Conservation (phyloP, 2,329 filamentous ascomycete genomes). For the Elsinoe australis region DNA sequence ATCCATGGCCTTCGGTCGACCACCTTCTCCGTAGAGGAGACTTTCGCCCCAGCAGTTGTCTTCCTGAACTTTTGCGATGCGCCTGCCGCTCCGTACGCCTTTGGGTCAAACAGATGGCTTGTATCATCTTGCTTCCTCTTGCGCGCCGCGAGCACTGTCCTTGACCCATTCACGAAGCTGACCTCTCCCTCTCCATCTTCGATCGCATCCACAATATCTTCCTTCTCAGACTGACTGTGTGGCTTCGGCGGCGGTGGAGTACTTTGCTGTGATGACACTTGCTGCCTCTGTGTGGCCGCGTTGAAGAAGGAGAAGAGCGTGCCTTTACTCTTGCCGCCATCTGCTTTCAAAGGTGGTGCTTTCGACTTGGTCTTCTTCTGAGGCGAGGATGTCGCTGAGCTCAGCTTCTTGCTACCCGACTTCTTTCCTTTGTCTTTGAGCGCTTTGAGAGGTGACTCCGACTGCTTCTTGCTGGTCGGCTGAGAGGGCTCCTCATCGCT, state of each 20-base stretch:
- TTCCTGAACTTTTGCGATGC: conserved; percentile 39
- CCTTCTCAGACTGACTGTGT: conserved; percentile 26
- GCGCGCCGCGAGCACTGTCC: conserved; percentile 28
- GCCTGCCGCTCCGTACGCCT: background rate
- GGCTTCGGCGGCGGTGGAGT: conserved; percentile 35
- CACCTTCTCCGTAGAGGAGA: conserved; percentile 25
- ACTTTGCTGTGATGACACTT: conserved; percentile 27
- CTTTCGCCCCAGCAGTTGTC: conserved; percentile 30
- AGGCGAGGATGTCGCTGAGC: conserved; percentile 18
- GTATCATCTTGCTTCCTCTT: conserved; percentile 28
- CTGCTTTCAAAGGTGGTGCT: conserved; percentile 19
- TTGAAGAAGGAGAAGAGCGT: conserved; percentile 45
- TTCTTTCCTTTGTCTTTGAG: conserved; percentile 8
- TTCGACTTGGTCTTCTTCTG: conserved; percentile 2
- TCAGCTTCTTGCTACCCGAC: conserved; percentile 17
- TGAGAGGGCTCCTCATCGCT: conserved; percentile 14
- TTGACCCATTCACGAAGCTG: conserved; percentile 28
- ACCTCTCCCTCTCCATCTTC: conserved; percentile 25
- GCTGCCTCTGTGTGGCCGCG: conserved; percentile 36
- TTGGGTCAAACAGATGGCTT: background rate
- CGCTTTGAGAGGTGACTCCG: conserved; percentile 21
- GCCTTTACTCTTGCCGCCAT: conserved; percentile 32
- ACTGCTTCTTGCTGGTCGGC: conserved; percentile 10
- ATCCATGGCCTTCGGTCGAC: conserved; percentile 70
- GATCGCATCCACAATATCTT: conserved; percentile 30